A percentile compares a stretch with the other conserved stretches of the same genome.
Evolutionary conservation across 108 stramenopile species (phyloP).

Genomic region (Nitzschia putrida): DNA sequence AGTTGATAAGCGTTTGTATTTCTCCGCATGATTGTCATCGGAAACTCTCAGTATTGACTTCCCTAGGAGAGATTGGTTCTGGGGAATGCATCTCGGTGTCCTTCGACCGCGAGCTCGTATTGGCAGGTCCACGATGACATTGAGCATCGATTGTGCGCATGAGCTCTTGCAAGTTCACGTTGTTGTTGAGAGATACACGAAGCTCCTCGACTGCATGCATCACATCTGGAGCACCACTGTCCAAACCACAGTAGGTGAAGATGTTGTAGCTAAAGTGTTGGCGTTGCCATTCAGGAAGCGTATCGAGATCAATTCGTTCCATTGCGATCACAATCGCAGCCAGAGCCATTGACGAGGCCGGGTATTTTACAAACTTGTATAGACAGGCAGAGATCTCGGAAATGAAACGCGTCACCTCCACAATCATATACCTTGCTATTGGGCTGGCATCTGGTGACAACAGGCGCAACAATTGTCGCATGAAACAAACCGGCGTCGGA

Average conservation of each 20-base stretch:
- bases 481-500: conserved; percentile 67
- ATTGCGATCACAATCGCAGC: conserved; percentile 57
- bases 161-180: conserved; percentile 52
- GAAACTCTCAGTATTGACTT: conserved; percentile 15
- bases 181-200: conserved; percentile 45
- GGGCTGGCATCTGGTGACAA: conserved; percentile 38
- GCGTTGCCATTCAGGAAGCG: conserved; percentile 36
- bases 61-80: conserved; percentile 30
- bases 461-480: conserved; percentile 48
- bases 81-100: conserved; percentile 21
- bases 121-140: conserved; percentile 26
- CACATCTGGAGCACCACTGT: conserved; percentile 23
- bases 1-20: no score
- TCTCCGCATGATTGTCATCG: conserved; percentile 4
- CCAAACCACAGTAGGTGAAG: conserved; percentile 29
- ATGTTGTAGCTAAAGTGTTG: conserved; percentile 34
- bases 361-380: conserved; percentile 54
- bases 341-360: conserved; percentile 51
- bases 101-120: conserved; percentile 10
- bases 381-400: conserved; percentile 58
- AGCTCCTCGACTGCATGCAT: conserved; percentile 32
- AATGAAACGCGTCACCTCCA: conserved; percentile 58
- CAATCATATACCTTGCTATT: conserved; percentile 49
- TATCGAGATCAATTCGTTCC: conserved; percentile 49
- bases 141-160: conserved; percentile 54